Evolutionary conservation across 2,329 filamentous ascomycete genomes (phyloP).

Genomic region (Septoria linicola): DNA sequence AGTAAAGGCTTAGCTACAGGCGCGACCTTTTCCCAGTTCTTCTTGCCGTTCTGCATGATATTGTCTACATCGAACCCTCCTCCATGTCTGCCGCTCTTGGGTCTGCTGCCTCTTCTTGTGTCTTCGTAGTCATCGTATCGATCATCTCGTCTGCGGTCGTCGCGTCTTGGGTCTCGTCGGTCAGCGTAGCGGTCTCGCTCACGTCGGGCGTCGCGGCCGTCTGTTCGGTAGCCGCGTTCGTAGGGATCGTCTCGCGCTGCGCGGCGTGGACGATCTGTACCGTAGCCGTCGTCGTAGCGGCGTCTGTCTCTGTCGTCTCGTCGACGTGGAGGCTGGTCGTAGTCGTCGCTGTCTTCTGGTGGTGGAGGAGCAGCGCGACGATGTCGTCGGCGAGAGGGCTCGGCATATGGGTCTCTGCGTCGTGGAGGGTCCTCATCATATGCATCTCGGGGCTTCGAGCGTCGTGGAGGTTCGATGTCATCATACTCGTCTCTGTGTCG

Average conservation of each 20-base stretch:
- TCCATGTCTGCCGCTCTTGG: slow-evolving; percentile 19
- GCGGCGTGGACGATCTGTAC: slow-evolving; percentile 31
- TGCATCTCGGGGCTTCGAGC: slow-evolving; percentile 16
- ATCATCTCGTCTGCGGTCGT: slow-evolving; percentile 18
- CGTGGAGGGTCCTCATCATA: slow-evolving; percentile 20
- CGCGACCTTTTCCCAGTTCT: slow-evolving; percentile 34
- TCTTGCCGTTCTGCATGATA: slow-evolving; percentile 34
- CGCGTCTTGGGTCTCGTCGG: slow-evolving; percentile 22
- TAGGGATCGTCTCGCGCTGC: slow-evolving; percentile 27
- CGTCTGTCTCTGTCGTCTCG: slow-evolving; percentile 21
- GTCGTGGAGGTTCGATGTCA: slow-evolving; percentile 19
- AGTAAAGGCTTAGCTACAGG: slow-evolving; percentile 36
- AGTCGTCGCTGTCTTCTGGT: slow-evolving; percentile 25
- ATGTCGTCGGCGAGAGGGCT: slow-evolving; percentile 18
- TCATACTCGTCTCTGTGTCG: slow-evolving; percentile 16
- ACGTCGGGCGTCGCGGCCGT: slow-evolving; percentile 29
- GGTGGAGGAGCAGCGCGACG: slow-evolving; percentile 16
- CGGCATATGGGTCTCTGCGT: slow-evolving; percentile 24
- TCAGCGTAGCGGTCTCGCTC: slow-evolving; percentile 28
- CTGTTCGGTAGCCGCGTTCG: slow-evolving; percentile 34
- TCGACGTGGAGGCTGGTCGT: slow-evolving; percentile 22
- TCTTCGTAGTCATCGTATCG: slow-evolving; percentile 23
- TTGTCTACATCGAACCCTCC: slow-evolving; percentile 24
- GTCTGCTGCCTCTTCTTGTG: slow-evolving; percentile 10
- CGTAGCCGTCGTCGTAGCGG: slow-evolving; percentile 33